Conservation (phyloP, 768 basidiomycete genomes). For the Boletus barrowsii region DNA sequence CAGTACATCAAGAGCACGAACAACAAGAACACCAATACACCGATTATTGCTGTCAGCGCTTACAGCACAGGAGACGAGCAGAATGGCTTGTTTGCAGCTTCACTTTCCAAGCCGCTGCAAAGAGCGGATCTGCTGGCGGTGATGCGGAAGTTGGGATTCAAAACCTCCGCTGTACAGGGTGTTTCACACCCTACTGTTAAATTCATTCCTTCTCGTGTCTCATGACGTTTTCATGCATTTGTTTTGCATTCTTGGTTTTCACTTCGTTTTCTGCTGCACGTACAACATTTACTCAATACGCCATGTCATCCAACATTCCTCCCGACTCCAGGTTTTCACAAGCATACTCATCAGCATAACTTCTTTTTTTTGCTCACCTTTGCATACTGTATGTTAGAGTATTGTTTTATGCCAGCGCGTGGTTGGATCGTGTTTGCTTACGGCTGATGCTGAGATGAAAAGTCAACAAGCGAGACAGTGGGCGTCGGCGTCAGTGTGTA, state of each 20-base stretch:
- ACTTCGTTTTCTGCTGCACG: conserved; percentile 33
- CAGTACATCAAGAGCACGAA: conserved; percentile 96
- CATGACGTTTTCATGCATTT: conserved; percentile 22
- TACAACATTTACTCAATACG: conserved; percentile 31
- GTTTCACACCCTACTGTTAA: conserved; percentile 47
- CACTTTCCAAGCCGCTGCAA: conserved; percentile 85
- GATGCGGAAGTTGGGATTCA: conserved; percentile 89
- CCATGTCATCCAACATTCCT: conserved; percentile 29
- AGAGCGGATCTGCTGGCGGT: conserved; percentile 79
- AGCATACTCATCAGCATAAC: conserved; percentile 31
- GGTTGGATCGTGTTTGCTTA: neutral
- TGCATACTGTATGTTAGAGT: conserved; percentile 49
- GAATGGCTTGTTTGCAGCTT: conserved; percentile 73
- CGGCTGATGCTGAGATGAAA: neutral
- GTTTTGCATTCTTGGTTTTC: conserved; percentile 25
- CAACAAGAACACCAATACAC: conserved; percentile 90
- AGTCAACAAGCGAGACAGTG: conserved; percentile 16
- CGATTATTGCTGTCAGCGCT: conserved; percentile 89
- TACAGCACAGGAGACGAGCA: conserved; percentile 74
- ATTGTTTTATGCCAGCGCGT: conserved; percentile 22
- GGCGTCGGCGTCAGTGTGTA: conserved; percentile 12
- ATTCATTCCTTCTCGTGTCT: conserved; percentile 41
- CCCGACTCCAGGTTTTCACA: conserved; percentile 21
- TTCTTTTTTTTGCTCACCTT: conserved; percentile 19
- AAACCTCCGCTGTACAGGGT: conserved; percentile 70